A percentile compares a stretch with the other conserved stretches of the same genome.
phyloP scores from a whole-genome alignment of 2,329 filamentous ascomycete genomes.

The Fusarium verrucosum region DNA sequence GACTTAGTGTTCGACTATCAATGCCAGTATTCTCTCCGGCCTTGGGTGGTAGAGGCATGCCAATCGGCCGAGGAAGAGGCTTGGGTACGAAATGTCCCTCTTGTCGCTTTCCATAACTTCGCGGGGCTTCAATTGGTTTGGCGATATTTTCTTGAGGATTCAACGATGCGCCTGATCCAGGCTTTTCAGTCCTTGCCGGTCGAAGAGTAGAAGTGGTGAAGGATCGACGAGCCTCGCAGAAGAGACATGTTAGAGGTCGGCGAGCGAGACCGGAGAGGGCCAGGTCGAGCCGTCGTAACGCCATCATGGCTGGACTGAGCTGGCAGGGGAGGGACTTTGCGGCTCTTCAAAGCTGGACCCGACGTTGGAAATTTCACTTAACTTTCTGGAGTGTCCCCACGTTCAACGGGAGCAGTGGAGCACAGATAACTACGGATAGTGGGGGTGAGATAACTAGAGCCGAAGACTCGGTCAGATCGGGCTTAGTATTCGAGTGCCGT shows the following conservation, averaged over 20 bases:
- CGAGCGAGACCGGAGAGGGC: conserved; percentile 44
- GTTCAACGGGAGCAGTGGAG: conserved; percentile 22
- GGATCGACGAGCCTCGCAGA: conserved; percentile 62
- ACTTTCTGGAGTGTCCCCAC: conserved; percentile 12
- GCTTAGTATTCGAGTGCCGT: conserved; percentile 33
- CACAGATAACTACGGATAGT: conserved; percentile 32
- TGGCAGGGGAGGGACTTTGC: conserved; percentile 12
- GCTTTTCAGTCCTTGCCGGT: conserved; percentile 47
- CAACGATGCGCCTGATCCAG: conserved; percentile 49
- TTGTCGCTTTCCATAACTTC: conserved; percentile 65
- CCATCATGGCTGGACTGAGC: conserved; percentile 40
- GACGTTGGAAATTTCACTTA: conserved; percentile 35
- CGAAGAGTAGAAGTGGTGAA: conserved; percentile 57
- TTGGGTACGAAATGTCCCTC: conserved; percentile 65
- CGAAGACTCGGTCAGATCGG: conserved; percentile 35
- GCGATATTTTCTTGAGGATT: conserved; percentile 53
- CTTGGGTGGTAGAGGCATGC: conserved; percentile 76
- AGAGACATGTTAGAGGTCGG: conserved; percentile 54
- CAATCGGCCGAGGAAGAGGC: conserved; percentile 78
- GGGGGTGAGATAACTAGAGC: conserved; percentile 32
- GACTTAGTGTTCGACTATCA: conserved; percentile 70
- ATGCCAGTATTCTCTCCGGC: conserved; percentile 84
- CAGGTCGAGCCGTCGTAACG: conserved; percentile 47
- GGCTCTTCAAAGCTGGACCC: conserved; percentile 17
- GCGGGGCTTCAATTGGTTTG: conserved; percentile 65